Evolutionary conservation across 805 yeast genomes (phyloP).

Genomic region (Yamadazyma philogaea): DNA sequence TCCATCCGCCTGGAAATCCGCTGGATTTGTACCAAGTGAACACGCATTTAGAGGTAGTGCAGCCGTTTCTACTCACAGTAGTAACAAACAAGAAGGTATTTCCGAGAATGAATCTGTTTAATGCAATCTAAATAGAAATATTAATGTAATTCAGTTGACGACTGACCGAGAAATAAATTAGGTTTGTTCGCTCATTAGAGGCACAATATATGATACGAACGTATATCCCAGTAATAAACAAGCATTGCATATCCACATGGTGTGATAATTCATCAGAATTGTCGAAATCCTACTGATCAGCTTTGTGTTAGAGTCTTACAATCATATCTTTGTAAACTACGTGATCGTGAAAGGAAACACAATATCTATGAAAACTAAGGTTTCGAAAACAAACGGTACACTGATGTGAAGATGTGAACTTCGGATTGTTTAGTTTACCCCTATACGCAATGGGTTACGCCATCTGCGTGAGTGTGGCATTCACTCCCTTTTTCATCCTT

Average conservation of each 20-base stretch:
- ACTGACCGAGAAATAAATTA: neutral
- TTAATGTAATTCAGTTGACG: neutral
- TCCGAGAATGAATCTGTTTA: conserved; percentile 20
- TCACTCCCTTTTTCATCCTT: neutral
- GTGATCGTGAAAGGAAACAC: too few species aligned
- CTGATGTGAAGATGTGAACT: too few species aligned
- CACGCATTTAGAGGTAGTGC: conserved; percentile 33
- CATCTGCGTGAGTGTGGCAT: conserved; percentile 19
- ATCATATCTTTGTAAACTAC: too few species aligned
- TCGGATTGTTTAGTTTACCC: neutral
- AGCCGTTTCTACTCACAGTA: conserved; percentile 23
- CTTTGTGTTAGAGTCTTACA: too few species aligned
- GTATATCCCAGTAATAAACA: too few species aligned
- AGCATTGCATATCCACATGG: too few species aligned
- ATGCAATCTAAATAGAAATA: neutral
- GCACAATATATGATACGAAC: too few species aligned
- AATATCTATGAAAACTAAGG: too few species aligned
- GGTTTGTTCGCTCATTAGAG: neutral
- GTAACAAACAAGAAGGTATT: conserved; percentile 27
- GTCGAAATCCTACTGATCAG: too few species aligned
- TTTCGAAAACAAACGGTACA: too few species aligned
- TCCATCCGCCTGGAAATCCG: conserved; percentile 33
- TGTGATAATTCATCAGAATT: too few species aligned
- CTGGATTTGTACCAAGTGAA: conserved; percentile 28
- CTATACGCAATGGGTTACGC: conserved; percentile 18